Base-by-base conservation (phyloP, 352 stramenopile genomes). In the Pythium vanterpoolii region DNA sequence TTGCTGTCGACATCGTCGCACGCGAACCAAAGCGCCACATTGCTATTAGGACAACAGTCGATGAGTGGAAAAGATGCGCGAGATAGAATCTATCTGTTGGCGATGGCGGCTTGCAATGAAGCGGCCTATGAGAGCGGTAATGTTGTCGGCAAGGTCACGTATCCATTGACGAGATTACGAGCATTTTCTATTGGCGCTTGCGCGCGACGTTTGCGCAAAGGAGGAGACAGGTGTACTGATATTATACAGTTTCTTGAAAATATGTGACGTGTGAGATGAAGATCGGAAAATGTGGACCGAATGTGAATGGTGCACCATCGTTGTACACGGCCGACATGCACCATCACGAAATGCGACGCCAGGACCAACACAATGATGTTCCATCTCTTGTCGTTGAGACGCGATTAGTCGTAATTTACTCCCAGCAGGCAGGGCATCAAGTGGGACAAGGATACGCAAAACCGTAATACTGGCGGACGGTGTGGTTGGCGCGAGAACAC, bases 11-110 rank as follows among this genome's bases (percentile, higher is more conserved):
- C 8, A 40, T 19, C 46, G 46, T 34, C 3, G 58, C 49, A 27
- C 43, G 51, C 19, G 59, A 67, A 30, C 52, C 52, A 24, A 71
- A 83, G 87, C 87, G 59, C 58, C 49, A 72, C 30, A 62, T 43
- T 33, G 62, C 18, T 54, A 68, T 68, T 1, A 18, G 10, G 10
- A 18, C 10, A 18, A 42, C 34, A 16, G 18, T 42, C 18, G 34
- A 16, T 10, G 18, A 42, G 10, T 42, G 34, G 18, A 18, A 42
- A 16, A 19, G 39, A 45, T 30, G 42, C 16, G n/a, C 13, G 34
- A n/a, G 44, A 7, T 10, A 51, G 23, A n/a, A 10, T 14, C 14
- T 4, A 33, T 43, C 16, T 5, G 23, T 13, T 23, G 3, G 48
- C 16, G 19, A 16, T 31, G 30, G 31, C 23, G 23, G 33, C 13